Conservation (phyloP, 192 early-diverging fungal species). For the Linnemannia exigua region DNA sequence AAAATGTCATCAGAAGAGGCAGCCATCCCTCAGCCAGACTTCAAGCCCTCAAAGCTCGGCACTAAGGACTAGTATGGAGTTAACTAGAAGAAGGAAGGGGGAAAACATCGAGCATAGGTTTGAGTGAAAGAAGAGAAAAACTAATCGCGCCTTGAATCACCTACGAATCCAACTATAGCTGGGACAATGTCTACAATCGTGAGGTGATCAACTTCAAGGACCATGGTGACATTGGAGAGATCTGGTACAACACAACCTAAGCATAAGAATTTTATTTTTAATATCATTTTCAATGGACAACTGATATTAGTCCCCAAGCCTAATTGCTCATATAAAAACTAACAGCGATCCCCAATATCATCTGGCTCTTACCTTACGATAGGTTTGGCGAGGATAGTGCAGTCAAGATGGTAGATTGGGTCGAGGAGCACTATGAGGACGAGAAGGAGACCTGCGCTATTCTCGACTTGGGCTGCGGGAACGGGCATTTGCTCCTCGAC, state of each 20-base stretch:
- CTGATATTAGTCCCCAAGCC: not conserved
- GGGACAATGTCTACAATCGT: conserved; percentile 86
- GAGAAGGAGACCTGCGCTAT: conserved; percentile 59
- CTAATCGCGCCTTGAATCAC: not conserved
- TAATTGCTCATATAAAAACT: not conserved
- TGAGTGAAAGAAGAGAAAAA: not conserved
- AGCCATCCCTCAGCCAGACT: conserved; percentile 52
- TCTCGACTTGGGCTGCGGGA: conserved; percentile 93
- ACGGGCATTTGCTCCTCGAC: conserved; percentile 89
- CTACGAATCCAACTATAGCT: conserved; percentile 58
- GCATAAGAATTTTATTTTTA: not conserved
- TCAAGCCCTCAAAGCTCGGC: conserved; percentile 69
- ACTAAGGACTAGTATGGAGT: conserved; percentile 71
- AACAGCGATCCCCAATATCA: not conserved
- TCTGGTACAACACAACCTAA: conserved; percentile 68
- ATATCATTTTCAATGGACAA: too few relatives aligned
- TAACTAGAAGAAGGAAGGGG: not conserved
- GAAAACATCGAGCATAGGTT: too few relatives aligned
- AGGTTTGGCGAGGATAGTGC: conserved; percentile 90
- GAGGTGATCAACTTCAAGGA: conserved; percentile 87
- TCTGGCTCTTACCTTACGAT: not conserved
- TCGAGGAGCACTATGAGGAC: conserved; percentile 59
- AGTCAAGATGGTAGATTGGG: conserved; percentile 92
- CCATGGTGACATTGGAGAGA: conserved; percentile 90
- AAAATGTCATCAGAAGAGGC: conserved; percentile 30